Evolutionary conservation across 179 eudicot species (phyloP).

Genomic region (Silene noctiflora): DNA sequence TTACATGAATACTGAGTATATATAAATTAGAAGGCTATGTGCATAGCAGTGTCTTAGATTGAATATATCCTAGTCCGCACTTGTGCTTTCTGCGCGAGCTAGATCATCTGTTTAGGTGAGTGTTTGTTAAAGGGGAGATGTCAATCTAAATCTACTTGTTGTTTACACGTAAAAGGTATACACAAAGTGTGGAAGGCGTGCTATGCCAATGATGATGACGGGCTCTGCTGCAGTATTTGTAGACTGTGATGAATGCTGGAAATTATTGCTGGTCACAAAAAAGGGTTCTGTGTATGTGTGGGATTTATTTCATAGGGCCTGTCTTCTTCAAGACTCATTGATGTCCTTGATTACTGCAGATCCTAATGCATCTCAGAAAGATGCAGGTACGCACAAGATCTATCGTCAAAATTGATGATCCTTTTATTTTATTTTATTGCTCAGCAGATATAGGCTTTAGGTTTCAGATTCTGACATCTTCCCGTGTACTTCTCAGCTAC

Average conservation of each 20-base stretch:
- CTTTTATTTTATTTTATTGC: neutral
- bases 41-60: too few relatives aligned
- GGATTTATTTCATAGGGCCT: constrained; percentile 77
- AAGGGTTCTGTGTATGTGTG: constrained; percentile 77
- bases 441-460: neutral
- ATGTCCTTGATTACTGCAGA: constrained; percentile 59
- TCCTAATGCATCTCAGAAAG: constrained; percentile 52
- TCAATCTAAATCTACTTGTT: constrained; percentile 14
- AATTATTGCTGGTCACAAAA: constrained; percentile 83
- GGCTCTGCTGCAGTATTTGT: constrained; percentile 86
- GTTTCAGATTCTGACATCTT: constrained; percentile 9
- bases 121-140: neutral
- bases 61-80: too few relatives aligned
- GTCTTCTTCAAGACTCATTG: constrained; percentile 88
- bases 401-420: neutral
- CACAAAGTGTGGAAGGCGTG: constrained; percentile 92
- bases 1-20: too few relatives aligned
- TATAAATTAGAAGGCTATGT: too few relatives aligned
- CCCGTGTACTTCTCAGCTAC: constrained; percentile 46
- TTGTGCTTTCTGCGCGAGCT: too few relatives aligned
- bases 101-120: neutral
- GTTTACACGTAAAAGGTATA: constrained; percentile 55
- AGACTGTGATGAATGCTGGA: constrained; percentile 96
- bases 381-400: constrained; percentile 48
- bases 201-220: constrained; percentile 91